These are phyloP conservation scores for Phalaenopsis equestris DNA, from an alignment of 106 monocot genomes.

Conservation along the genomic window DNA sequence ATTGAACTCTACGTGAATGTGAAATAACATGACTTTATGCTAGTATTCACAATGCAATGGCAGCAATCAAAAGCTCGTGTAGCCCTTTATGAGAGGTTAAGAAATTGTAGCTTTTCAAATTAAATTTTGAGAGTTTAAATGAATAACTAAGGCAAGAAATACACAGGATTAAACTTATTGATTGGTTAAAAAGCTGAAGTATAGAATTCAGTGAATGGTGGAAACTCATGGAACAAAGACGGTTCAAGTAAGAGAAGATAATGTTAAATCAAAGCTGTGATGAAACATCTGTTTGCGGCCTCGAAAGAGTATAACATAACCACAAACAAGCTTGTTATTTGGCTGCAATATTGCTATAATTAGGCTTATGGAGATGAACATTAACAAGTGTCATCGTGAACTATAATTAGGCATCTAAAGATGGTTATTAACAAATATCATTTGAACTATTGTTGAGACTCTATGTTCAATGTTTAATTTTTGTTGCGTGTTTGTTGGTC, in stretches of 20 bases:
- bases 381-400: not conserved
- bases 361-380: not conserved
- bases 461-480: not conserved
- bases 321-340: not conserved
- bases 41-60: not conserved
- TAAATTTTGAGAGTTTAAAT: not conserved
- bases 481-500: not conserved
- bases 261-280: too few relatives aligned
- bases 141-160: not conserved
- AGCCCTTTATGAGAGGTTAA: not conserved
- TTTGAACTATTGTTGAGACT: not conserved
- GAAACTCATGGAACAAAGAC: too few relatives aligned
- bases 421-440: not conserved
- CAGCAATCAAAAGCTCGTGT: not conserved
- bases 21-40: not conserved
- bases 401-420: not conserved
- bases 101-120: not conserved
- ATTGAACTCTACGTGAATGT: not conserved
- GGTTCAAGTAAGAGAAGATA: too few relatives aligned
- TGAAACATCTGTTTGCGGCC: too few relatives aligned
- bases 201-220: too few relatives aligned
- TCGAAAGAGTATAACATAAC: too few relatives aligned
- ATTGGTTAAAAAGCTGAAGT: too few relatives aligned
- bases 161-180: not conserved
- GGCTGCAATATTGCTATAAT: not conserved